Conservation (phyloP, 352 stramenopile species). For the Peronospora belbahrii region DNA sequence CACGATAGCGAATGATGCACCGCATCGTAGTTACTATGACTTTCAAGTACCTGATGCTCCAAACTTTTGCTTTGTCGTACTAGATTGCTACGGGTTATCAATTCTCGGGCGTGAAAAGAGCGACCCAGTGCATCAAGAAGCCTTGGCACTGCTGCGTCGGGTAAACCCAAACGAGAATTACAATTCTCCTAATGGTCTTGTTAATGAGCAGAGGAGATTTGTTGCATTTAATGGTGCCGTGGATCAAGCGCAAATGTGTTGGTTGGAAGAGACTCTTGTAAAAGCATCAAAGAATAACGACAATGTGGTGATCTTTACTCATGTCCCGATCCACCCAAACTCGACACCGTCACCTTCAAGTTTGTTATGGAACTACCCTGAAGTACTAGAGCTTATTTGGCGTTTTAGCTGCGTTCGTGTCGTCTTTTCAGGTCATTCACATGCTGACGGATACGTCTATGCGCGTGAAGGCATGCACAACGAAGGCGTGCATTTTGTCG, state of each 20-base stretch:
- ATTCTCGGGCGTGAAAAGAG: conserved; percentile 40
- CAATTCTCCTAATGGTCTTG: conserved; percentile 57
- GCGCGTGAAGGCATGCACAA: conserved; percentile 26
- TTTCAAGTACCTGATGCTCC: conserved; percentile 40
- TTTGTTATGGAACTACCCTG: conserved; percentile 76
- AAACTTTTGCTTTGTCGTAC: conserved; percentile 49
- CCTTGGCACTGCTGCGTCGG: conserved; percentile 28
- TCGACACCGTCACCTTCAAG: conserved; percentile 27
- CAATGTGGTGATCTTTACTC: conserved; percentile 66
- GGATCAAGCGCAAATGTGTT: conserved; percentile 48
- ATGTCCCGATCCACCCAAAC: conserved; percentile 56
- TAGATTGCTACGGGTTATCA: conserved; percentile 67
- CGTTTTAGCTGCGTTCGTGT: conserved; percentile 39
- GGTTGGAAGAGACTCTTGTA: conserved; percentile 36
- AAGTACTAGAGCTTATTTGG: conserved; percentile 45
- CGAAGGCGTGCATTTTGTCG: conserved; percentile 57
- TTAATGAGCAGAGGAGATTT: conserved; percentile 39
- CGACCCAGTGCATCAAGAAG: conserved; percentile 41
- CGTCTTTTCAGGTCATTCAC: conserved; percentile 67
- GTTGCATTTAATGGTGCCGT: conserved; percentile 76
- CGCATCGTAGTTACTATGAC: conserved; percentile 47
- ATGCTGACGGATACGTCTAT: conserved; percentile 47
- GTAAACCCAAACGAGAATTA: conserved; percentile 67
- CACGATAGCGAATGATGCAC: conserved; percentile 7
- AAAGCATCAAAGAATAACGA: conserved; percentile 23